Percentiles rank a stretch among this genome's conserved stretches.
Evolutionary conservation across 345 rosid genomes (phyloP).

Genomic region (Salix brachista): DNA sequence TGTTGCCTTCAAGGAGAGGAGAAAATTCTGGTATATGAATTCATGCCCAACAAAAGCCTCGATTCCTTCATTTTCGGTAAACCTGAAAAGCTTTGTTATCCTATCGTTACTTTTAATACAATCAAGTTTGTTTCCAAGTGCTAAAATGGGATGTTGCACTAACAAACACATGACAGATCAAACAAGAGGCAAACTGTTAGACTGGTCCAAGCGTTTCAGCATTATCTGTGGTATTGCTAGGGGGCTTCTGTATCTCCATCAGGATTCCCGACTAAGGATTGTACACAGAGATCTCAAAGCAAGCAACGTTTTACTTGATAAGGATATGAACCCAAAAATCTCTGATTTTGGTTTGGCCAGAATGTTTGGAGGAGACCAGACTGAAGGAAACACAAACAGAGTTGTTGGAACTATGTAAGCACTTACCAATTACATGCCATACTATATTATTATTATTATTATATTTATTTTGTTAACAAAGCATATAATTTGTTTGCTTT

Average conservation of each 20-base stretch:
- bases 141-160: too few species aligned
- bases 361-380: neutral
- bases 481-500: too few species aligned
- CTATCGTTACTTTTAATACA: too few species aligned
- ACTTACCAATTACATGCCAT: neutral
- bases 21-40: too few species aligned
- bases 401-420: constrained; percentile 10
- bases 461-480: too few species aligned
- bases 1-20: too few species aligned
- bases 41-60: too few species aligned
- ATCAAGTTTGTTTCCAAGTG: too few species aligned
- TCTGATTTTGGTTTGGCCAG: constrained; percentile 12
- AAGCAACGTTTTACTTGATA: constrained; percentile 2
- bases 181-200: neutral
- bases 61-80: too few species aligned
- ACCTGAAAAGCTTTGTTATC: too few species aligned
- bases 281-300: constrained; percentile 5
- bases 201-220: neutral
- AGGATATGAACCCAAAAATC: constrained; percentile 4
- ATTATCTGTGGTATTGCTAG: constrained; percentile 4
- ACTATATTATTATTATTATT: too few species aligned
- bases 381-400: neutral
- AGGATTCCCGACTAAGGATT: neutral
- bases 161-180: neutral
- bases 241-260: constrained; percentile 8